Base-by-base conservation (phyloP, 176 grass and related monocot species). In the Pontederia crassipes region DNA sequence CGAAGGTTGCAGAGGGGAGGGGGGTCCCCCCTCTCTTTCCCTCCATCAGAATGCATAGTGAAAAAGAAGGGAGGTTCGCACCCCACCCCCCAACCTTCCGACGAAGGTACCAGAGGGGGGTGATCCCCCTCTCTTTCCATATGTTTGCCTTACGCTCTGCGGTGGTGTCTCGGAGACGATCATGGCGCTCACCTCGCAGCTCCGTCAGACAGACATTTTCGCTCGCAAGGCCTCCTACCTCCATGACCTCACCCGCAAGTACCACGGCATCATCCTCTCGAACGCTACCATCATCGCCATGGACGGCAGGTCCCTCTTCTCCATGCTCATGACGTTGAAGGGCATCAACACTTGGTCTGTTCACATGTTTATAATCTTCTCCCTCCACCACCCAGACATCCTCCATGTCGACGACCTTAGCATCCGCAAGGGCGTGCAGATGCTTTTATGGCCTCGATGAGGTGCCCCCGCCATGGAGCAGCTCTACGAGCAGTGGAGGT, bases 321-420 rank as follows among this genome's bases (percentile, higher is more conserved):
- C 87, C 57, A 98, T 97, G 93, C 20, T 24, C 20, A 24, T 24
- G 20, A 24, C 1, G 20, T 24, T 24, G 0, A 24, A 24, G 1
- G 20, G 93, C 32, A 89, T 98, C 57, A 87, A 87, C 45, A 71
- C 81, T 4, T 98, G 93, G 87, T 92, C 84, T 15, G 93, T 98
- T 54, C 93, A 98, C 64, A 98, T 98, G 93, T 98, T 98, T 79
- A 98, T 98, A 87, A 98, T 98, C 45, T 98, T 92, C 68, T 89
- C 87, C 32, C 81, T 98, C 1, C 84, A 83, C 9, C 87, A 87
- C 57, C 93, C 93, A 12, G 88, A 98, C 16, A 87, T 98, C 67
- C 93, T 98, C 65, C 93, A 87, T 0, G 63, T 83, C 0, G 88
- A 81, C 2, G 93, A 98, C 54, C 82, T 92, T 9, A 88, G 88